Evolutionary conservation across 805 yeast species (phyloP).

Genomic region (Candida sanyiensis): DNA sequence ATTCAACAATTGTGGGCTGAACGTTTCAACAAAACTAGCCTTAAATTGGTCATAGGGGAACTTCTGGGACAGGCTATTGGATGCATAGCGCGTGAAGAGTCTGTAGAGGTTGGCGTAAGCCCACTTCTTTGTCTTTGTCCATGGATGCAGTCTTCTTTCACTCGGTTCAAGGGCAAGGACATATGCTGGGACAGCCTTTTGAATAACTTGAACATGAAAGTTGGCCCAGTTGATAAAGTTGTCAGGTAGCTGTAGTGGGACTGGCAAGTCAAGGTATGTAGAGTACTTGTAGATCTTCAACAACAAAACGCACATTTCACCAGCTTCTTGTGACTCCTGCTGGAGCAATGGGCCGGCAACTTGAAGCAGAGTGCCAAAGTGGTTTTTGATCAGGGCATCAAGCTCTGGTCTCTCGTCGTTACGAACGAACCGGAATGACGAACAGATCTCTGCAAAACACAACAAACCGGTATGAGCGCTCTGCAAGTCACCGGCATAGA

Average conservation of each 20-base stretch:
- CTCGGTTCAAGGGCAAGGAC: constrained; percentile 46
- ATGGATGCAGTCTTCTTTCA: constrained; percentile 48
- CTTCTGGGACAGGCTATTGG: constrained; percentile 39
- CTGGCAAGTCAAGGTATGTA: constrained; percentile 68
- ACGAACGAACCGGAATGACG: constrained; percentile 65
- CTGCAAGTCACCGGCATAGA: constrained; percentile 39
- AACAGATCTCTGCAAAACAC: constrained; percentile 62
- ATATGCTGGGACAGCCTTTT: constrained; percentile 50
- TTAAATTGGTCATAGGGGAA: constrained; percentile 59
- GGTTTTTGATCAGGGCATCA: constrained; percentile 47
- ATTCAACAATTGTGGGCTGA: constrained; percentile 68
- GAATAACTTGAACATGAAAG: constrained; percentile 65
- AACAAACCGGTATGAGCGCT: constrained; percentile 60
- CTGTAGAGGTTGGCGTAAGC: constrained; percentile 72
- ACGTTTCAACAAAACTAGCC: constrained; percentile 44
- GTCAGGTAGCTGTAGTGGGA: constrained; percentile 49
- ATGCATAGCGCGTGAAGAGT: constrained; percentile 66
- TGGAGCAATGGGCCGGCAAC: constrained; percentile 54
- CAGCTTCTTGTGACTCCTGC: constrained; percentile 40
- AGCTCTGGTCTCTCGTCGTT: constrained; percentile 49
- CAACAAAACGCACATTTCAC: constrained; percentile 70
- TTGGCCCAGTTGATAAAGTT: constrained; percentile 62
- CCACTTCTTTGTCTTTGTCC: constrained; percentile 86
- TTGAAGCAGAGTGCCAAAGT: constrained; percentile 60
- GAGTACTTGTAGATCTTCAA: constrained; percentile 75